phyloP scores from a whole-genome alignment of 371 early-diverging fungal species.

The Syncephalis plumigaleata region DNA sequence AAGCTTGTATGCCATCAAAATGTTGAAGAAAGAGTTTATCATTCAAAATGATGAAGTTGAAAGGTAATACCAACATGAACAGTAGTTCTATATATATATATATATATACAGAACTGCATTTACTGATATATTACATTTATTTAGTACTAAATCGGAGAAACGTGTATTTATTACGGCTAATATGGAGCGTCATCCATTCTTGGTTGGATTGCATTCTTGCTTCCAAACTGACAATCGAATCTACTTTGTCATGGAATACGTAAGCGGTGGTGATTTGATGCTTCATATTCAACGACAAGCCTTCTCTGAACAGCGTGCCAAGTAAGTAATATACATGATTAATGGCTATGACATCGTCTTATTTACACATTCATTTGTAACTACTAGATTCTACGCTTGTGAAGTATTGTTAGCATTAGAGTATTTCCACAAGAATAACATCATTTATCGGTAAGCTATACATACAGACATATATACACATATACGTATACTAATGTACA shows the following conservation, averaged over 20 bases:
- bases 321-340: constrained; percentile 10
- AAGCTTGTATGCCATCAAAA: constrained; percentile 88
- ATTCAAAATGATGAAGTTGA: constrained; percentile 86
- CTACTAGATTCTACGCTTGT: constrained; percentile 80
- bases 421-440: constrained; percentile 85
- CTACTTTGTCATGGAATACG: constrained; percentile 98
- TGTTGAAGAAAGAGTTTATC: constrained; percentile 90
- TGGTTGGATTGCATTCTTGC: constrained; percentile 89
- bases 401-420: constrained; percentile 93
- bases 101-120: too few species aligned
- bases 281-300: constrained; percentile 80
- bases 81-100: too few species aligned
- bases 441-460: constrained; percentile 67
- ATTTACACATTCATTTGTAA: neutral
- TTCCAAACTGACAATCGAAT: constrained; percentile 88
- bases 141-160: constrained; percentile 74
- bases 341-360: constrained; percentile 2
- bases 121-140: neutral
- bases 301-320: constrained; percentile 74
- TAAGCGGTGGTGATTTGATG: constrained; percentile 98
- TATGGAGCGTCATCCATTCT: constrained; percentile 81
- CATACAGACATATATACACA: neutral
- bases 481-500: neutral
- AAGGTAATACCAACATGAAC: constrained; percentile 19
- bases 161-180: constrained; percentile 81